Percentiles rank a stretch among this genome's conserved stretches.
phyloP scores from a whole-genome alignment of 345 rosid genomes.

The Citrus glauca region DNA sequence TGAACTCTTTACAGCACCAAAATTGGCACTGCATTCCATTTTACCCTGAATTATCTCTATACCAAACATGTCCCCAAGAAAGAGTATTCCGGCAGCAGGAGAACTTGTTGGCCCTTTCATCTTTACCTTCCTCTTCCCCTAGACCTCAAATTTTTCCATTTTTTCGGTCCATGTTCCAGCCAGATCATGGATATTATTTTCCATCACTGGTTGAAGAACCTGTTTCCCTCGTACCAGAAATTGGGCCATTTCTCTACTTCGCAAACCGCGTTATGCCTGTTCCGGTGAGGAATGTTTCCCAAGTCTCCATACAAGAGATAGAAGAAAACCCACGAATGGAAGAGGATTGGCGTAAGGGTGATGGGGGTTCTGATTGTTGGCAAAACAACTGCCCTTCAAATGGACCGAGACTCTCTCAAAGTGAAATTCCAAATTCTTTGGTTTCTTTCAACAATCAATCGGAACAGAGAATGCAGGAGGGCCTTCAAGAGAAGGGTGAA shows the following conservation, averaged over 20 bases:
- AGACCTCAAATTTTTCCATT: slow-evolving; percentile 15
- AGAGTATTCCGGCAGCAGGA: slow-evolving; percentile 8
- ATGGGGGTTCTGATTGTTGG: slow-evolving; percentile 6
- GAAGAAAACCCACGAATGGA: slow-evolving; percentile 10
- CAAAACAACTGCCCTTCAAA: slow-evolving; percentile 5
- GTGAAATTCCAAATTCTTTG: neutral
- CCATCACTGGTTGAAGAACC: slow-evolving; percentile 1
- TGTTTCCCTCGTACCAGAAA: slow-evolving; percentile 4
- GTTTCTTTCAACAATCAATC: neutral
- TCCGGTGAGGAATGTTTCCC: slow-evolving; percentile 11
- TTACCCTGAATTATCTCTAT: slow-evolving; percentile 7
- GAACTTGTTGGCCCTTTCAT: slow-evolving; percentile 1
- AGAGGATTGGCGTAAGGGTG: slow-evolving; percentile 8
- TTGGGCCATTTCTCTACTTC: slow-evolving; percentile 6
- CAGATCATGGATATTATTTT: slow-evolving; percentile 14
- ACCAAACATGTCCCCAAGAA: slow-evolving; percentile 10
- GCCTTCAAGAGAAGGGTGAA: neutral
- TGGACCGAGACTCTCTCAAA: slow-evolving; percentile 3
- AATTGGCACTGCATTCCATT: slow-evolving; percentile 6
- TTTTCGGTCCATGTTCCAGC: neutral
- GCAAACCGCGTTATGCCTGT: slow-evolving; percentile 8
- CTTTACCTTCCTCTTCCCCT: neutral
- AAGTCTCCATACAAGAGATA: slow-evolving; percentile 21
- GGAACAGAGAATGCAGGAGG: slow-evolving; percentile 6
- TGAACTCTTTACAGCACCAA: slow-evolving; percentile 8